A percentile compares a stretch with the other conserved stretches of the same genome.
phyloP scores from a whole-genome alignment of 2,329 filamentous ascomycete genomes.

The Stromatinia cepivora region DNA sequence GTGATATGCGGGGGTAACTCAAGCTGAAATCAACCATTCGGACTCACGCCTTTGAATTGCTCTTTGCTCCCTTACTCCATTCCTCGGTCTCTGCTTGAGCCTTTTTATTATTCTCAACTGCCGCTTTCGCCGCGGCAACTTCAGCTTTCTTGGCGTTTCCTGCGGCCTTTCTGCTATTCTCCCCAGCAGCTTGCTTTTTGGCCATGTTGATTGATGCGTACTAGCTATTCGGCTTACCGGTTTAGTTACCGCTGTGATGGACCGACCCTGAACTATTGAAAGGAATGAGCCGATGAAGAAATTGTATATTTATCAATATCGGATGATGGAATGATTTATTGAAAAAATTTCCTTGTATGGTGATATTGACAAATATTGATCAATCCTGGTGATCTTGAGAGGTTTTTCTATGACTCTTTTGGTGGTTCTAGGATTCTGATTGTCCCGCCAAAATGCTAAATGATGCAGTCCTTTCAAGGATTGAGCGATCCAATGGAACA shows the following conservation, averaged over 20 bases:
- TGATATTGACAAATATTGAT: slow-evolving; percentile 17
- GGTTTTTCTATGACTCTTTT: slow-evolving; percentile 15
- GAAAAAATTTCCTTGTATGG: slow-evolving; percentile 11
- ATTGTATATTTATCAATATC: slow-evolving; percentile 5
- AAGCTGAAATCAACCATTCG: slow-evolving; percentile 15
- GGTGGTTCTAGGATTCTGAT: slow-evolving; percentile 7
- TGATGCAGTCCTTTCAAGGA: not conserved
- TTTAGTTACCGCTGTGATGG: not conserved
- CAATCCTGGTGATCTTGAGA: slow-evolving; percentile 3
- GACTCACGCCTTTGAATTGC: slow-evolving; percentile 79
- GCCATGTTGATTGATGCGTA: slow-evolving; percentile 55
- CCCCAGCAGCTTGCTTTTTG: slow-evolving; percentile 67
- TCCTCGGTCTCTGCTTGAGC: slow-evolving; percentile 69
- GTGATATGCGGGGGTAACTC: slow-evolving; percentile 23
- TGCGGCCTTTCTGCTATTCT: slow-evolving; percentile 84
- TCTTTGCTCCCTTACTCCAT: slow-evolving; percentile 87
- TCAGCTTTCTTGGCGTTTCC: slow-evolving; percentile 94
- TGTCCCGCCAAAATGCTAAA: slow-evolving; percentile 18
- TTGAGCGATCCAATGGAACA: not conserved
- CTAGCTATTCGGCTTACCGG: slow-evolving; percentile 17
- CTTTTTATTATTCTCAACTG: slow-evolving; percentile 65
- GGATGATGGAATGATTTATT: not conserved
- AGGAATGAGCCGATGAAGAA: slow-evolving; percentile 10
- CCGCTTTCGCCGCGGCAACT: slow-evolving; percentile 76
- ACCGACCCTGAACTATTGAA: slow-evolving; percentile 9